A percentile compares a stretch with the other conserved stretches of the same genome.
These are phyloP conservation scores for Linaria vulgaris DNA, from an alignment of 257 asterid species.

Conservation along the genomic window DNA sequence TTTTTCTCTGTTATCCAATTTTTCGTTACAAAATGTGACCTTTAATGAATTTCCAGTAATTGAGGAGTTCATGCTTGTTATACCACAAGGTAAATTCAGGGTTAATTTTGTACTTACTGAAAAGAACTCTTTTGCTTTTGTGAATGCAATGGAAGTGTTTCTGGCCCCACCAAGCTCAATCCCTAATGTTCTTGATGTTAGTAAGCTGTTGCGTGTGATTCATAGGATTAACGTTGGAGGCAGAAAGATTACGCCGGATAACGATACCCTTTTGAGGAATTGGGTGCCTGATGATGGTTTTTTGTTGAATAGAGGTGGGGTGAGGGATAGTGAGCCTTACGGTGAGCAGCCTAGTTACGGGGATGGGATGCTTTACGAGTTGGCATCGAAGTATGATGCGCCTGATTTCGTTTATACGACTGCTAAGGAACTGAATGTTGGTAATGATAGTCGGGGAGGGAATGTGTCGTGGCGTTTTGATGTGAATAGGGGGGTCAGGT, in stretches of 20 bases:
- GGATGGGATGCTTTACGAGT: no score
- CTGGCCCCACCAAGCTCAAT: slow-evolving; percentile 37
- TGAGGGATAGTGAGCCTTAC: neutral
- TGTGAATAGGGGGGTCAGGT: slow-evolving; percentile 27
- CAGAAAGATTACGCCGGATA: slow-evolving; percentile 1
- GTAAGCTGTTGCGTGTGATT: slow-evolving; percentile 29
- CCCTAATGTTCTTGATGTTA: neutral
- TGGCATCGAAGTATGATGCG: slow-evolving; percentile 37
- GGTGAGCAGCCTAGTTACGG: neutral
- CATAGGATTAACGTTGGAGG: slow-evolving; percentile 71
- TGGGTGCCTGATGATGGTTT: slow-evolving; percentile 59
- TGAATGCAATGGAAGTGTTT: slow-evolving; percentile 58
- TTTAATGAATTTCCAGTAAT: slow-evolving; percentile 20
- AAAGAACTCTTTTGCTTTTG: slow-evolving; percentile 38
- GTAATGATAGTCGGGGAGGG: neutral
- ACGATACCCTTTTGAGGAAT: slow-evolving; percentile 42
- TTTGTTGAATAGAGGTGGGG: neutral
- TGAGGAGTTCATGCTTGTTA: slow-evolving; percentile 42
- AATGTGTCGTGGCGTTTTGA: slow-evolving; percentile 48
- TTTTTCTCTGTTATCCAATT: slow-evolving; percentile 42
- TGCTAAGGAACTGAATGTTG: slow-evolving; percentile 39
- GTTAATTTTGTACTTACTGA: slow-evolving; percentile 39
- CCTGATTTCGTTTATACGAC: slow-evolving; percentile 49
- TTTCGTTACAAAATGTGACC: neutral
- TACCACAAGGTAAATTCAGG: slow-evolving; percentile 27